Evolutionary conservation across 225 moss, liverwort and hornwort genomes (phyloP), one percentile per base, ranked within the genome.

Genomic region (Sphagnum tenellum): DNA sequence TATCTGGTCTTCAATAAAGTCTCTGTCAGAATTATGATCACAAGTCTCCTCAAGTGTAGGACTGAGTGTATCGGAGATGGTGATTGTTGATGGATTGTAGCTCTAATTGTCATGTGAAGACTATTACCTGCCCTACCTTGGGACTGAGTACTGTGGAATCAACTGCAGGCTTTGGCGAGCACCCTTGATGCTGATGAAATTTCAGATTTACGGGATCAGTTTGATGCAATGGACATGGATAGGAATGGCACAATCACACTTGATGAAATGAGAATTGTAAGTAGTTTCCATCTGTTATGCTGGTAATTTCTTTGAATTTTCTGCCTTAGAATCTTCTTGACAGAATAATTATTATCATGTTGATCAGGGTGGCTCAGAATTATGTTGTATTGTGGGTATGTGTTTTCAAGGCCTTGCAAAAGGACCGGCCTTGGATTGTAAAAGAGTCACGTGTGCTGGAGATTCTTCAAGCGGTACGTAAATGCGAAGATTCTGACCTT

Each of bases 241-340:
- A 83, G 83, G 65, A 96, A 96, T 61, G 96, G 96, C 74, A 96
- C 96, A 29, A 96, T 96, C 66, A 96, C 96, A 47, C 79, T 96
- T 5, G 96, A 96, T 48, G 96, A 96, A 74, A 96, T 96, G 50
- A 92, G 81, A 83, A 83, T 78, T 67, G 89, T 90, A 81, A 14
- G 73, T 13, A 3, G 11, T 11, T 49, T 50, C 14, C 44, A 7
- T 6, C 10, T 56, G 3, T 47, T 10, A 44, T 29, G 7, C 12
- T 56, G 5, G 56, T 48, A 2, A 50, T 7, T 3, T 3, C 45
- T 10, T 46, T 3, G 46, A 61, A 3, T 61, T 10, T 13, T 63
- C 12, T 47, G 49, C 9, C 55, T 53, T 14, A 29, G 29, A 29
- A 29, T 29, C 48, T 61, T 12, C 45, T 2, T 48, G 10, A 29